phyloP scores from a whole-genome alignment of 164 flowering plant species.

The Aristolochia fimbriata region DNA sequence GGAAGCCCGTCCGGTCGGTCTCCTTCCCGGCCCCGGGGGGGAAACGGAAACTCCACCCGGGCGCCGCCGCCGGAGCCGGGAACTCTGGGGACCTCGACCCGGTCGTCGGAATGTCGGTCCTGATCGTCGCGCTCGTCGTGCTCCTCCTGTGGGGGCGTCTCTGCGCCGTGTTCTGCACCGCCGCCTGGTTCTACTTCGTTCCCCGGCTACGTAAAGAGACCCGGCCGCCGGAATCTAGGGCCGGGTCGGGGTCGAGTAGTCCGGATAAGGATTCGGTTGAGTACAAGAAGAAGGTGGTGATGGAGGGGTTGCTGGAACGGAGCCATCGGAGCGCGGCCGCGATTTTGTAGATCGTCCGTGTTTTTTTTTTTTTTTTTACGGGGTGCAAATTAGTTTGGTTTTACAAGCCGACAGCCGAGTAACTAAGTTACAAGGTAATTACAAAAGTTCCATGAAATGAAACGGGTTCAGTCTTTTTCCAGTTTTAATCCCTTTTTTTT shows the following conservation, averaged over 20 bases:
- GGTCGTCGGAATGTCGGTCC: slow-evolving; percentile 32
- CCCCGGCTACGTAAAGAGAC: slow-evolving; percentile 13
- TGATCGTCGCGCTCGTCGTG: slow-evolving; percentile 33
- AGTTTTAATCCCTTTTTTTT: no score
- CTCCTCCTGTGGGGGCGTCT: slow-evolving; percentile 49
- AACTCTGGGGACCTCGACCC: slow-evolving; percentile 8
- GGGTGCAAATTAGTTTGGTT: not conserved
- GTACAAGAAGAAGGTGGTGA: slow-evolving; percentile 39
- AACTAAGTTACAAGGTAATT: not conserved
- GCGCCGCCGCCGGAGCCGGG: not conserved
- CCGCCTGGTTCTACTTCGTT: slow-evolving; percentile 43
- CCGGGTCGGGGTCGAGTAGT: not conserved
- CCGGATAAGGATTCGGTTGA: slow-evolving; percentile 18
- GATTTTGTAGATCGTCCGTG: not conserved
- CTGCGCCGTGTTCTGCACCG: slow-evolving; percentile 49
- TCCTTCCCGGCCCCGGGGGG: not conserved
- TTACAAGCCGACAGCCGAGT: not conserved
- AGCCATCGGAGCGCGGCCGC: slow-evolving; percentile 9
- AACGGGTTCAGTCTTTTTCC: no score
- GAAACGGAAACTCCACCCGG: not conserved
- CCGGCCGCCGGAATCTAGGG: not conserved
- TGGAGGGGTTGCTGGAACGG: slow-evolving; percentile 42
- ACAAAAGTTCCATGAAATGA: no score
- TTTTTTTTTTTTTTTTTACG: not conserved
- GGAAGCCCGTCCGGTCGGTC: not conserved